phyloP scores from a whole-genome alignment of 2,329 filamentous ascomycete species.

The Pyrenophora tritici-repentis region DNA sequence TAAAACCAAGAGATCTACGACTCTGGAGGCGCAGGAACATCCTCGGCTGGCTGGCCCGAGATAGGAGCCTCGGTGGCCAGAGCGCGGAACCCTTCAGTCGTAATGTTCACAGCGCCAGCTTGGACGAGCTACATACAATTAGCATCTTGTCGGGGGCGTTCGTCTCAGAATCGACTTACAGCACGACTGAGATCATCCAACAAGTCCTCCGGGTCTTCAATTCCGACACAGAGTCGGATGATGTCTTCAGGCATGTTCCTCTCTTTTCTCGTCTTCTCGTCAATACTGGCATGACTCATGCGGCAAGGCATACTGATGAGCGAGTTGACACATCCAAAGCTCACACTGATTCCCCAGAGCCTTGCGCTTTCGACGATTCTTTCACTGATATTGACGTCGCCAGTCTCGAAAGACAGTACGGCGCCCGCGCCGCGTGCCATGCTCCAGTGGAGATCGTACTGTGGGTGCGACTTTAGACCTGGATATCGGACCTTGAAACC shows the following conservation, averaged over 20 bases:
- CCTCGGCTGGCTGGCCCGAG: slow-evolving; percentile 4
- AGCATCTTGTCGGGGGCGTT: slow-evolving; percentile 8
- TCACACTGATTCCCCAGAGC: slow-evolving; percentile 94
- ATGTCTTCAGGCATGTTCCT: slow-evolving; percentile 91
- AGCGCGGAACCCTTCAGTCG: slow-evolving; percentile 80
- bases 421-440: slow-evolving; percentile 94
- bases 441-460: slow-evolving; percentile 94
- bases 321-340: slow-evolving; percentile 97
- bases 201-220: slow-evolving; percentile 89
- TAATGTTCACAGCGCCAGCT: slow-evolving; percentile 88
- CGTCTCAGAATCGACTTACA: slow-evolving; percentile 62
- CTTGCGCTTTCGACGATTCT: slow-evolving; percentile 91
- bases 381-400: slow-evolving; percentile 80
- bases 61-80: slow-evolving; percentile 22
- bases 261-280: slow-evolving; percentile 78
- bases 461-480: slow-evolving; percentile 89
- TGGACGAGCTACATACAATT: slow-evolving; percentile 69
- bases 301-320: slow-evolving; percentile 99
- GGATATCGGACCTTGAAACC: slow-evolving; percentile 97
- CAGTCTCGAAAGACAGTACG: slow-evolving; percentile 94
- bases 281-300: slow-evolving; percentile 99
- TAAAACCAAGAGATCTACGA: slow-evolving; percentile 15
- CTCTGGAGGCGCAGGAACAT: slow-evolving; percentile 21
- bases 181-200: slow-evolving; percentile 91
- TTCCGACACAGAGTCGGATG: slow-evolving; percentile 92